Conservation (phyloP, 2,329 filamentous ascomycete species). For the Periconia macrospinosa region DNA sequence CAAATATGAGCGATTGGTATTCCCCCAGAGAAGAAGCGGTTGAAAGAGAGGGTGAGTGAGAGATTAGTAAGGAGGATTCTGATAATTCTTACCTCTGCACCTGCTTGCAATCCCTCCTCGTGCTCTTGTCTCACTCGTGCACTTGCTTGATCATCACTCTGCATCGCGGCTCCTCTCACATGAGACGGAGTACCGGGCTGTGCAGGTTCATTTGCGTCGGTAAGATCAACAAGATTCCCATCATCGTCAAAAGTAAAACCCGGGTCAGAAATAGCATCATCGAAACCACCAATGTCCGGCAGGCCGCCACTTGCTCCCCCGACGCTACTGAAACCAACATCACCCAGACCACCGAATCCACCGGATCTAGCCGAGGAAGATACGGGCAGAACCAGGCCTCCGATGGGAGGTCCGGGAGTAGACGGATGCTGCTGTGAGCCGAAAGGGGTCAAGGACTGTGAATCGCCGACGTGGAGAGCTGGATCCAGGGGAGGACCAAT, state of each 20-base stretch:
- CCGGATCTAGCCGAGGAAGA: conserved; percentile 48
- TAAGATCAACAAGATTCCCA: conserved; percentile 59
- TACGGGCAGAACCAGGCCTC: conserved; percentile 51
- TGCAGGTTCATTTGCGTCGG: conserved; percentile 9
- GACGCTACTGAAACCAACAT: conserved; percentile 44
- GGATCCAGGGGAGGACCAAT: conserved; percentile 39
- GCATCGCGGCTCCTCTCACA: conserved; percentile 14
- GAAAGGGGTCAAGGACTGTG: conserved; percentile 43
- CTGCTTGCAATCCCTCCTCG: conserved; percentile 41
- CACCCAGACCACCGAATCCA: conserved; percentile 46
- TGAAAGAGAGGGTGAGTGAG: conserved; percentile 2
- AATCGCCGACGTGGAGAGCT: conserved; percentile 30
- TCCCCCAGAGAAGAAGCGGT: background rate
- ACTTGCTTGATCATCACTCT: conserved; percentile 40
- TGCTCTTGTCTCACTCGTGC: conserved; percentile 47
- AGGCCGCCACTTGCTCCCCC: conserved; percentile 22
- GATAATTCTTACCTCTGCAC: conserved; percentile 40
- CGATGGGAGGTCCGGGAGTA: conserved; percentile 21
- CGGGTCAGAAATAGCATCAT: conserved; percentile 50
- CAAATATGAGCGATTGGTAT: background rate
- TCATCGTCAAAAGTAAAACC: conserved; percentile 65
- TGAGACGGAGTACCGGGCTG: conserved; percentile 6
- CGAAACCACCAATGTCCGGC: conserved; percentile 44
- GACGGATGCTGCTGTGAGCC: conserved; percentile 28
- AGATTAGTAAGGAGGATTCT: conserved; percentile 5